These are phyloP conservation scores for Yamadazyma kitorensis DNA, from an alignment of 805 yeast species.

Conservation along the genomic window DNA sequence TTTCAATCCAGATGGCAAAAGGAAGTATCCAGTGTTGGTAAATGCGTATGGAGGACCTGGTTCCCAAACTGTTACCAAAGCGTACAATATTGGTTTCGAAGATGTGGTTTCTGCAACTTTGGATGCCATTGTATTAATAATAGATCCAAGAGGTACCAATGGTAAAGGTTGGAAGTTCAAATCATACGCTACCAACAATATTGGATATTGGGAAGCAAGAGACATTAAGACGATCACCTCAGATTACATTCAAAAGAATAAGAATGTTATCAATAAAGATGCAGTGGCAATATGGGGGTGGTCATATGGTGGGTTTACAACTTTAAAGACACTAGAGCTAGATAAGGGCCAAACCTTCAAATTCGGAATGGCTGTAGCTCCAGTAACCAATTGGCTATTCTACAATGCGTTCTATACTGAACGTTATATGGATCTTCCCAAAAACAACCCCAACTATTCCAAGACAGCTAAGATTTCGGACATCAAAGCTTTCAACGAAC, in stretches of 20 bases:
- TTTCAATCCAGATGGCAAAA: constrained; percentile 37
- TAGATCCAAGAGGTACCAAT: constrained; percentile 86
- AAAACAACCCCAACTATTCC: constrained; percentile 49
- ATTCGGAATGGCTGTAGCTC: constrained; percentile 81
- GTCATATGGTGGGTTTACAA: constrained; percentile 82
- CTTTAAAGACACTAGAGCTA: constrained; percentile 68
- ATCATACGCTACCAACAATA: constrained; percentile 50
- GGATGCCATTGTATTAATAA: constrained; percentile 58
- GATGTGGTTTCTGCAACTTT: constrained; percentile 55
- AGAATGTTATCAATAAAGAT: constrained; percentile 49
- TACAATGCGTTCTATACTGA: constrained; percentile 82
- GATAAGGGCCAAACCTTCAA: constrained; percentile 63
- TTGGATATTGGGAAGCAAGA: constrained; percentile 77
- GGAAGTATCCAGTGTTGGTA: constrained; percentile 61
- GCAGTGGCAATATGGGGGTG: constrained; percentile 81
- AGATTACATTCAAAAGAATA: constrained; percentile 44
- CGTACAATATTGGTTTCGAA: constrained; percentile 52
- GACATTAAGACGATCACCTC: constrained; percentile 56
- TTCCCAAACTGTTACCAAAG: constrained; percentile 52
- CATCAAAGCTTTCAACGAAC: constrained; percentile 43
- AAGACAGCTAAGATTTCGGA: constrained; percentile 41
- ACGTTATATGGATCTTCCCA: constrained; percentile 63
- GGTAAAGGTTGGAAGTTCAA: constrained; percentile 68
- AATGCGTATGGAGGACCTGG: constrained; percentile 84
- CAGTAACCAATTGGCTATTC: constrained; percentile 74